Evolutionary conservation across 2,329 filamentous ascomycete genomes (phyloP).

Genomic region (Calonectria henricotiae): DNA sequence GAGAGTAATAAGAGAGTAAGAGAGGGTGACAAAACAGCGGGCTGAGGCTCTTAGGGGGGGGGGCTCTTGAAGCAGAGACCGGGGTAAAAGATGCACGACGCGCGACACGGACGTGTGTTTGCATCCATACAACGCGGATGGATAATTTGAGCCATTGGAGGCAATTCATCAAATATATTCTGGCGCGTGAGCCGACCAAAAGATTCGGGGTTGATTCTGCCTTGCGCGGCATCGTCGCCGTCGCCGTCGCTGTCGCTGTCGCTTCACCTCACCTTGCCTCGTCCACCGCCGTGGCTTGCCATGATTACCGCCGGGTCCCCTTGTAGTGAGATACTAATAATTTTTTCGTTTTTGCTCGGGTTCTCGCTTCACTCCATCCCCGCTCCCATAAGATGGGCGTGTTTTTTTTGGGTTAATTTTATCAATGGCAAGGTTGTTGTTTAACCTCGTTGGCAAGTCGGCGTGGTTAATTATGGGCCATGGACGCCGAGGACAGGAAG

Average conservation of each 20-base stretch:
- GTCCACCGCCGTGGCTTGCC: slow-evolving; percentile 2
- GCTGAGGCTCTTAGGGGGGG: neutral
- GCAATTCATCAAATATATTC: neutral
- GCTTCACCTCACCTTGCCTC: neutral
- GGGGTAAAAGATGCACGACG: neutral
- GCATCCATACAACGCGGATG: neutral
- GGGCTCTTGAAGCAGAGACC: neutral
- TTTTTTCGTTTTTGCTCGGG: slow-evolving; percentile 3
- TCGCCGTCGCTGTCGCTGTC: neutral
- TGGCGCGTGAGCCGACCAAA: slow-evolving; percentile 17
- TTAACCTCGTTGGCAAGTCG: slow-evolving; percentile 20
- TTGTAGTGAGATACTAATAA: slow-evolving; percentile 15
- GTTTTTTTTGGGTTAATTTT: slow-evolving; percentile 6
- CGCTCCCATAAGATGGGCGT: neutral
- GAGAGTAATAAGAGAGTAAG: neutral
- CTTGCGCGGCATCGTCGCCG: neutral
- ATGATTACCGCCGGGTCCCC: neutral
- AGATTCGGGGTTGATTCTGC: slow-evolving; percentile 1
- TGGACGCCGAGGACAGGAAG: slow-evolving; percentile 6
- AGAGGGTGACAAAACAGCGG: neutral
- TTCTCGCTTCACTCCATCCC: neutral
- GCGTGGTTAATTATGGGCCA: slow-evolving; percentile 21
- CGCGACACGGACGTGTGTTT: slow-evolving; percentile 11
- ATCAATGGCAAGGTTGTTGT: slow-evolving; percentile 20
- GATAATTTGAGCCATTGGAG: neutral